These are phyloP conservation scores for Aspergillus persii DNA, from an alignment of 2,329 filamentous ascomycete genomes.

Conservation along the genomic window DNA sequence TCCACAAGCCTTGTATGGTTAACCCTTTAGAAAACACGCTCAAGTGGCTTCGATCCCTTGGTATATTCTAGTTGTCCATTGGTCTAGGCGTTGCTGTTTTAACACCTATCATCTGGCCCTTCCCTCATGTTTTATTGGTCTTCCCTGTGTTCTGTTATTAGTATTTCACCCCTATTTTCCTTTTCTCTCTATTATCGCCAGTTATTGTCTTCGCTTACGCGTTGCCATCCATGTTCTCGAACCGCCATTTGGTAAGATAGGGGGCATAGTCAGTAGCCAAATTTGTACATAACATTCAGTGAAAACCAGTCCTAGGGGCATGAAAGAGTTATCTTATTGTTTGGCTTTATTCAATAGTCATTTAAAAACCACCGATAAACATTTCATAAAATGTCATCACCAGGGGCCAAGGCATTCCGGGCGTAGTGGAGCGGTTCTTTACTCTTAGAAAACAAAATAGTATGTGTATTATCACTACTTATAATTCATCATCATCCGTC, in stretches of 20 bases:
- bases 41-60: slow-evolving; percentile 15
- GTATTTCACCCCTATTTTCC: slow-evolving; percentile 15
- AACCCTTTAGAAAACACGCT: slow-evolving; percentile 11
- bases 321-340: slow-evolving; percentile 3
- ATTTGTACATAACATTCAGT: slow-evolving; percentile 39
- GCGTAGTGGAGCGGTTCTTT: neutral
- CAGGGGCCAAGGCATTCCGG: no score
- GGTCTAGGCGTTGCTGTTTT: slow-evolving; percentile 38
- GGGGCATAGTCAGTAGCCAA: slow-evolving; percentile 25
- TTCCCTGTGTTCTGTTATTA: slow-evolving; percentile 18
- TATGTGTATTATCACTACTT: neutral
- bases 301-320: slow-evolving; percentile 23
- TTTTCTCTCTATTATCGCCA: slow-evolving; percentile 1
- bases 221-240: slow-evolving; percentile 23
- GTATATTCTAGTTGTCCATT: slow-evolving; percentile 28
- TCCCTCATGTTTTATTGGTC: slow-evolving; percentile 1
- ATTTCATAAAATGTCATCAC: no score
- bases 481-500: slow-evolving; percentile 45
- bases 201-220: slow-evolving; percentile 18
- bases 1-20: slow-evolving; percentile 40
- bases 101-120: slow-evolving; percentile 27
- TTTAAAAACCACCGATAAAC: neutral
- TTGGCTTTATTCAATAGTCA: neutral
- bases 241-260: slow-evolving; percentile 21
- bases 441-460: no score